phyloP scores from a whole-genome alignment of 2,329 filamentous ascomycete genomes.

The Parastagonospora avenae region DNA sequence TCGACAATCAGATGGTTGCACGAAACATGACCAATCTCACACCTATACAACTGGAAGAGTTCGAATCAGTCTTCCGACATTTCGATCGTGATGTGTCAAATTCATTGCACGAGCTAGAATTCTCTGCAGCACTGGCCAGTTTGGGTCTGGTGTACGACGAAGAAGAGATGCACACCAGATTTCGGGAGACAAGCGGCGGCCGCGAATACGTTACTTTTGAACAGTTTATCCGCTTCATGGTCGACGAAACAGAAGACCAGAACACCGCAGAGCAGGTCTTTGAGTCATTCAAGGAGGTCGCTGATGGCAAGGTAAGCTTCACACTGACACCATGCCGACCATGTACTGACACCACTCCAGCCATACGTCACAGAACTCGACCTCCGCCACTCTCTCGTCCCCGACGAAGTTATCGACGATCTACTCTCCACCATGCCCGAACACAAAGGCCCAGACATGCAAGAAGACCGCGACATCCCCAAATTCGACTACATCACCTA shows the following conservation, averaged over 20 bases:
- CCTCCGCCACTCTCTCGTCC: constrained; percentile 89
- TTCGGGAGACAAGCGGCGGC: constrained; percentile 81
- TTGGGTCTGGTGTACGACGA: constrained; percentile 95
- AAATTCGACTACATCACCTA: constrained; percentile 98
- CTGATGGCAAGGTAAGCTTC: constrained; percentile 79
- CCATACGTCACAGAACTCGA: constrained; percentile 99
- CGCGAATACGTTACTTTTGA: constrained; percentile 89
- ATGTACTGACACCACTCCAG: constrained; percentile 40
- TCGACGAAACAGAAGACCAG: constrained; percentile 97
- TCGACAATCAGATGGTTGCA: constrained; percentile 98
- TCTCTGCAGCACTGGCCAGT: constrained; percentile 93
- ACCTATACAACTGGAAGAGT: constrained; percentile 96
- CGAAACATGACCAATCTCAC: constrained; percentile 99
- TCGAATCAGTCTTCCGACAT: constrained; percentile 96
- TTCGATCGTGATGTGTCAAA: constrained; percentile 95
- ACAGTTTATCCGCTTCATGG: constrained; percentile 99
- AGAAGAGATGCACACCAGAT: constrained; percentile 97
- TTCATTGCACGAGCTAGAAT: constrained; percentile 88
- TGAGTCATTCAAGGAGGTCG: constrained; percentile 96
- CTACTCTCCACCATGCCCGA: constrained; percentile 83
- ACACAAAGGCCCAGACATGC: constrained; percentile 83
- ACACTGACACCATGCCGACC: not conserved
- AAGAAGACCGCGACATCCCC: constrained; percentile 79
- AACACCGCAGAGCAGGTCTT: constrained; percentile 98
- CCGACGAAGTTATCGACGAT: constrained; percentile 95